phyloP scores from a whole-genome alignment of 23 red algal genomes.

The Chondrus crispus region DNA sequence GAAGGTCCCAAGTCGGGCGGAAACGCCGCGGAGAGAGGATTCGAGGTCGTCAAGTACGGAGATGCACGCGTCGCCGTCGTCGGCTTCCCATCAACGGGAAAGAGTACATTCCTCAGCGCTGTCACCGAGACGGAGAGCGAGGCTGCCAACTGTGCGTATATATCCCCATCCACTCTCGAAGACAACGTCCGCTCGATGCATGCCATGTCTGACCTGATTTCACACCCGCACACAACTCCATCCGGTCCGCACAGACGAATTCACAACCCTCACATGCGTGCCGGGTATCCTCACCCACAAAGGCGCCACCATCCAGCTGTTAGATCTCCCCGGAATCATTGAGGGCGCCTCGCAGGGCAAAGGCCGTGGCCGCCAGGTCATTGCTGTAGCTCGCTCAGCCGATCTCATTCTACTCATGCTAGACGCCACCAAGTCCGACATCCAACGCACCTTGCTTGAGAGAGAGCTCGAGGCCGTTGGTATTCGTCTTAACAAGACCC shows the following conservation, averaged over 20 bases:
- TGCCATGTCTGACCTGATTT: neutral
- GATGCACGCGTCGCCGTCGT: conserved; percentile 93
- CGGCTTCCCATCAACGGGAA: conserved; percentile 96
- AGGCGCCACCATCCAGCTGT: conserved; percentile 94
- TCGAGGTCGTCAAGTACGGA: conserved; percentile 95
- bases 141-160: conserved; percentile 72
- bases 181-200: too few relatives aligned
- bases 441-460: conserved; percentile 81
- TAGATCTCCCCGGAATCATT: conserved; percentile 98
- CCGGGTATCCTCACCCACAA: conserved; percentile 85
- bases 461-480: conserved; percentile 89
- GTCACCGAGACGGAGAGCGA: conserved; percentile 92
- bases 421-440: conserved; percentile 93
- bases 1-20: conserved; percentile 77
- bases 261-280: conserved; percentile 92
- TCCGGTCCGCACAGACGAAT: conserved; percentile 66
- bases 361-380: conserved; percentile 95
- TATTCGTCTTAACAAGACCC: conserved; percentile 90
- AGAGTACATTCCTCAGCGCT: conserved; percentile 90
- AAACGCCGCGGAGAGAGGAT: conserved; percentile 69
- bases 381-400: conserved; percentile 83
- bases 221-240: neutral
- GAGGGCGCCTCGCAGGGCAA: conserved; percentile 93
- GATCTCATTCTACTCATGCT: conserved; percentile 95
- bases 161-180: too few relatives aligned